Percentiles rank a stretch among this genome's conserved stretches.
Evolutionary conservation across 1,284 basidiomycete genomes (phyloP).

Genomic region (Termitomyces sp.): DNA sequence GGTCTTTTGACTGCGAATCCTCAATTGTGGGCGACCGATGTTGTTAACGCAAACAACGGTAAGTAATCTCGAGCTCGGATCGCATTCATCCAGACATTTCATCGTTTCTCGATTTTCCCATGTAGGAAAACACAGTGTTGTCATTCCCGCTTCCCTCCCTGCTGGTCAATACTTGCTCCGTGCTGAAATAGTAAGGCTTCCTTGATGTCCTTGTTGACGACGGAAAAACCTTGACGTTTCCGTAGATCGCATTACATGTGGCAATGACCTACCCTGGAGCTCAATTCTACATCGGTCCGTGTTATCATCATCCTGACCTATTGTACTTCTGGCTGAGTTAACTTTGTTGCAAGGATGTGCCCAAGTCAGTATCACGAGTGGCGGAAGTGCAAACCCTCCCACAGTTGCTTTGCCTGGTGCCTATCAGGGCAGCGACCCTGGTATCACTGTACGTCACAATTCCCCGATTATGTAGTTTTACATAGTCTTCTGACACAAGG

Average conservation of each 20-base stretch:
- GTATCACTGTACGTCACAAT: slow-evolving; percentile 35
- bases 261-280: slow-evolving; percentile 39
- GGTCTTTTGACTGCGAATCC: slow-evolving; percentile 36
- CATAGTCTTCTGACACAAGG: neutral
- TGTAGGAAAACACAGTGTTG: slow-evolving; percentile 42
- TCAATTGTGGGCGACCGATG: slow-evolving; percentile 40
- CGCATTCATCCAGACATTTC: neutral
- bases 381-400: slow-evolving; percentile 40
- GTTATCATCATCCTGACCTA: neutral
- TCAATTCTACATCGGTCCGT: slow-evolving; percentile 41
- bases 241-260: slow-evolving; percentile 43
- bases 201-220: slow-evolving; percentile 8
- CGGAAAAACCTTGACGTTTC: neutral
- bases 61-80: slow-evolving; percentile 2
- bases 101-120: neutral
- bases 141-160: slow-evolving; percentile 41
- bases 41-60: slow-evolving; percentile 42
- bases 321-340: neutral
- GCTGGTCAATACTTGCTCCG: slow-evolving; percentile 49
- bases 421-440: slow-evolving; percentile 42
- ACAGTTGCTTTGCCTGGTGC: slow-evolving; percentile 44
- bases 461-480: neutral
- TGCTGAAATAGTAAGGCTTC: slow-evolving; percentile 38
- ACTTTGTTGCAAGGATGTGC: slow-evolving; percentile 26
- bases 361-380: slow-evolving; percentile 40